phyloP scores from a whole-genome alignment of 2,329 filamentous ascomycete genomes.

The Ophiosphaerella korrae region DNA sequence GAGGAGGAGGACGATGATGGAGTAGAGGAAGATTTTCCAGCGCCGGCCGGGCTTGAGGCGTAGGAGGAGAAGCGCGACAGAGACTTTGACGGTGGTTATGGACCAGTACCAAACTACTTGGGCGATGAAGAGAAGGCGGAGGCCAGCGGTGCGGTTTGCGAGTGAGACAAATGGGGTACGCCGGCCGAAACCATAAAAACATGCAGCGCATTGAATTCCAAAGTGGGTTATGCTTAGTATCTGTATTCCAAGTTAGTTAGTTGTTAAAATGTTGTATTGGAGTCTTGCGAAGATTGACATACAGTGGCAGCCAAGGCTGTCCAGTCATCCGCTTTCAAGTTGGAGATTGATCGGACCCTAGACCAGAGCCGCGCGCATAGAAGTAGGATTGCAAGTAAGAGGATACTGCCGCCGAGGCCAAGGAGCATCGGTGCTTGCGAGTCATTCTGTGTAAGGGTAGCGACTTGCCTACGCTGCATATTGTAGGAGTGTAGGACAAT shows the following conservation, averaged over 20 bases:
- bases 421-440: slow-evolving; percentile 29
- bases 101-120: slow-evolving; percentile 36
- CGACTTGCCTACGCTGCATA: neutral
- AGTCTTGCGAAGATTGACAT: neutral
- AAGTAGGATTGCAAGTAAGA: slow-evolving; percentile 21
- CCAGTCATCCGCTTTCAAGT: slow-evolving; percentile 29
- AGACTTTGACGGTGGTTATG: slow-evolving; percentile 31
- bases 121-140: slow-evolving; percentile 29
- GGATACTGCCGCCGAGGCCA: slow-evolving; percentile 22
- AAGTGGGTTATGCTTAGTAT: slow-evolving; percentile 26
- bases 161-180: slow-evolving; percentile 23
- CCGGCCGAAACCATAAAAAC: slow-evolving; percentile 30
- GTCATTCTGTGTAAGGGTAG: slow-evolving; percentile 6
- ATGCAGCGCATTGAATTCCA: slow-evolving; percentile 20
- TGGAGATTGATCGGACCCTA: slow-evolving; percentile 9
- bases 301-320: slow-evolving; percentile 25
- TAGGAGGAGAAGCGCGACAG: slow-evolving; percentile 29
- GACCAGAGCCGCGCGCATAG: slow-evolving; percentile 29
- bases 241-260: slow-evolving; percentile 5
- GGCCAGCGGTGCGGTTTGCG: slow-evolving; percentile 13
- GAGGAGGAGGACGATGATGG: slow-evolving; percentile 22
- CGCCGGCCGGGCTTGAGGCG: slow-evolving; percentile 23
- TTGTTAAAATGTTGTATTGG: neutral
- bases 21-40: slow-evolving; percentile 27
- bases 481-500: neutral